Conservation (phyloP, 2,329 filamentous ascomycete genomes). For the Capronia americana region DNA sequence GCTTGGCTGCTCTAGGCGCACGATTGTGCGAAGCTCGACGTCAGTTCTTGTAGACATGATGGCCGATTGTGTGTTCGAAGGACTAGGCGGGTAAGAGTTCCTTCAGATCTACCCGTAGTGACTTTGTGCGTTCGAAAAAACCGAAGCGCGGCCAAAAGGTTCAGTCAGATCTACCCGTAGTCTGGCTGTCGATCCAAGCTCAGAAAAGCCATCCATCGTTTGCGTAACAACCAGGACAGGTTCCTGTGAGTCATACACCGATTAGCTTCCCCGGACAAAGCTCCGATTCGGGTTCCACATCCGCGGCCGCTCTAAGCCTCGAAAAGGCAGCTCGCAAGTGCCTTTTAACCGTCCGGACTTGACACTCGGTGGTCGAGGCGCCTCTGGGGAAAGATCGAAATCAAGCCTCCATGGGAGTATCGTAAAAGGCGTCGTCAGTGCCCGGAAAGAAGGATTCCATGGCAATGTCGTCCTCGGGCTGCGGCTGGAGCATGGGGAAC, state of each 20-base stretch:
- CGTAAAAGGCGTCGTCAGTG: constrained; percentile 29
- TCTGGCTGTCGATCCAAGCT: background rate
- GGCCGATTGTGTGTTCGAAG: background rate
- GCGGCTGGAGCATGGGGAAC: constrained; percentile 40
- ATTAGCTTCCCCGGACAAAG: background rate
- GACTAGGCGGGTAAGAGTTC: background rate
- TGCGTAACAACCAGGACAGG: background rate
- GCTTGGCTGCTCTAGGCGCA: background rate
- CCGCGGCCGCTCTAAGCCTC: background rate
- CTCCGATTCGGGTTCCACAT: background rate
- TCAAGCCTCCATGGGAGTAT: constrained; percentile 31
- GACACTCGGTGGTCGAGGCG: background rate
- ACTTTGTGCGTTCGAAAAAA: too few species aligned
- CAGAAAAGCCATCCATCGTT: background rate
- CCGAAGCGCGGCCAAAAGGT: too few species aligned
- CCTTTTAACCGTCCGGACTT: background rate
- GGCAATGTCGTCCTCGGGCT: constrained; percentile 30
- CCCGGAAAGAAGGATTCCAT: constrained; percentile 31
- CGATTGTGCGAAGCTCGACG: constrained; percentile 5
- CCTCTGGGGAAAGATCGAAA: background rate
- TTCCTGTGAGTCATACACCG: background rate
- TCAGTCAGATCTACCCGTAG: background rate
- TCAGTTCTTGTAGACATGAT: constrained; percentile 5
- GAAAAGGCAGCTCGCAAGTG: background rate
- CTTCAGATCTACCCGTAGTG: background rate